Evolutionary conservation across 257 asterid species (phyloP).

Genomic region (Rhazya stricta): DNA sequence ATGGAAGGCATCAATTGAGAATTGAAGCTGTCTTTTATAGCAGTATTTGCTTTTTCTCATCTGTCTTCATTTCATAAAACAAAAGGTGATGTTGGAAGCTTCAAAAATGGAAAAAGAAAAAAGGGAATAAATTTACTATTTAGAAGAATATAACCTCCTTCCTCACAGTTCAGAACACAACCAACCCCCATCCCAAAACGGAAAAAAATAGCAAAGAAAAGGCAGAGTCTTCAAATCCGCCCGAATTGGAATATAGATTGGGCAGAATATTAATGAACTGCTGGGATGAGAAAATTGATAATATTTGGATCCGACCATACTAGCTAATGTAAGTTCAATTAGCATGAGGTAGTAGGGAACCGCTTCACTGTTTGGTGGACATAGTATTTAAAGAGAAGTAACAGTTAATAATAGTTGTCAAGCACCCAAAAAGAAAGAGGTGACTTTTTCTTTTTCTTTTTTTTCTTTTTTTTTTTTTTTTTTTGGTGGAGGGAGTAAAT

Average conservation of each 20-base stretch:
- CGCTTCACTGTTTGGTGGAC: neutral
- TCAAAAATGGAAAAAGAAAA: neutral
- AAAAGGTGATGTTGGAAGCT: neutral
- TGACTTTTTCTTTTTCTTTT: neutral
- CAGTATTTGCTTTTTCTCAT: too few relatives aligned
- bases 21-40: neutral
- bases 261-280: too few relatives aligned
- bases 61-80: too few relatives aligned
- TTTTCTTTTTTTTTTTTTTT: too few relatives aligned
- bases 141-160: neutral
- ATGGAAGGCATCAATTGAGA: neutral
- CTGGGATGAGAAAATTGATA: too few relatives aligned
- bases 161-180: neutral
- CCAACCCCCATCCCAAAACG: neutral
- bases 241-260: too few relatives aligned
- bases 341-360: neutral
- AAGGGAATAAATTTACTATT: neutral
- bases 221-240: too few relatives aligned
- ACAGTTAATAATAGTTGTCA: neutral
- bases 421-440: neutral
- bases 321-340: too few relatives aligned
- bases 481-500: neutral
- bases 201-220: too few relatives aligned
- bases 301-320: too few relatives aligned
- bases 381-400: neutral